Percentiles rank a stretch among this genome's conserved stretches.
Evolutionary conservation across 768 basidiomycete species (phyloP).

Genomic region (Boletus subparvulus): DNA sequence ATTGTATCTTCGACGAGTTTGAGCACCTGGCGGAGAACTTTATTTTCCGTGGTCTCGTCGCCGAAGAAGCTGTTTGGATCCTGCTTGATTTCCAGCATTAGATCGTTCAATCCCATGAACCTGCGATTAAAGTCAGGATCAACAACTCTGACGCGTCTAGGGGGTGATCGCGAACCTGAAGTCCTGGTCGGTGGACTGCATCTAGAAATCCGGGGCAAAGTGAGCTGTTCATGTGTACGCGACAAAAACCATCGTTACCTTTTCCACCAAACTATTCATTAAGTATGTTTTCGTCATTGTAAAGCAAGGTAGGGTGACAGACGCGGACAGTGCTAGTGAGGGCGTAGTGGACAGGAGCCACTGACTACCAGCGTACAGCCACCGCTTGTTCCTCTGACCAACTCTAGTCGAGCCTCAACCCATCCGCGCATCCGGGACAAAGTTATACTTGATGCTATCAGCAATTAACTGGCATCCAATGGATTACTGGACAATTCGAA

Average conservation of each 20-base stretch:
- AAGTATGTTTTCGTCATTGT: conserved; percentile 83
- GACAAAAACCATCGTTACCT: conserved; percentile 42
- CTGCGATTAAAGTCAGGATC: conserved; percentile 40
- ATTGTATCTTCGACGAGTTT: conserved; percentile 90
- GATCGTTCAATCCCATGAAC: conserved; percentile 95
- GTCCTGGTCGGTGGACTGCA: conserved; percentile 90
- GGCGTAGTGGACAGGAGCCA: conserved; percentile 24
- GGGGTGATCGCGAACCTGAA: conserved; percentile 56
- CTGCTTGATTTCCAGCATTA: conserved; percentile 84
- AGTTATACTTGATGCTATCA: not conserved
- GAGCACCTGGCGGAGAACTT: conserved; percentile 81
- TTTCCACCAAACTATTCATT: conserved; percentile 83
- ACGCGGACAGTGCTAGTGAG: not conserved
- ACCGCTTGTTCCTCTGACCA: not conserved
- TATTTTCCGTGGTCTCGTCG: conserved; percentile 84
- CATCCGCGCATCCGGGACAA: not conserved
- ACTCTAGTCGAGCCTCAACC: no score
- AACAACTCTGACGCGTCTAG: conserved; percentile 15
- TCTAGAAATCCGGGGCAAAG: conserved; percentile 43
- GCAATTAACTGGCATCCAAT: not conserved
- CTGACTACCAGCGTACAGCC: conserved; percentile 15
- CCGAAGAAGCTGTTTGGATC: conserved; percentile 73
- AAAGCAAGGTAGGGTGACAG: conserved; percentile 9
- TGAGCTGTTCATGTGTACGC: not conserved
- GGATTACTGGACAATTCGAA: not conserved